Conservation (phyloP, 2,329 filamentous ascomycete species). For the Lizonia empirigonia region DNA sequence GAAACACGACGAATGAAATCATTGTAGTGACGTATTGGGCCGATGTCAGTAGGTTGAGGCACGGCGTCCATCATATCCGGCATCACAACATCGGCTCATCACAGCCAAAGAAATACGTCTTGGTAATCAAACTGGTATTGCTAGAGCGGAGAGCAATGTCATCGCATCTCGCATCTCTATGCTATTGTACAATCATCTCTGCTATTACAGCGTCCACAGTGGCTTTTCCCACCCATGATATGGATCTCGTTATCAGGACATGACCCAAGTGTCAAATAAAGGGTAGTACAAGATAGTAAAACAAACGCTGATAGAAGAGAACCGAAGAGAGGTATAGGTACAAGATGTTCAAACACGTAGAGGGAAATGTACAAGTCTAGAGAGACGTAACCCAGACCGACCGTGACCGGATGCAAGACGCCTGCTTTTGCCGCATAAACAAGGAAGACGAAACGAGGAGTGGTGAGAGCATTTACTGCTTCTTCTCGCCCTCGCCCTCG, state of each 20-base stretch:
- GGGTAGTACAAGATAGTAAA: conserved; percentile 38
- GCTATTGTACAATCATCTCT: conserved; percentile 34
- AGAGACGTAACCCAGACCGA: conserved; percentile 35
- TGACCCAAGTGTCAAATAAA: conserved; percentile 28
- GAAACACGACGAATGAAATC: not conserved
- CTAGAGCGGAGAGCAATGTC: conserved; percentile 41
- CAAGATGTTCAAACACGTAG: conserved; percentile 36
- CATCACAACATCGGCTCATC: no score
- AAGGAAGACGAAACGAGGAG: conserved; percentile 29
- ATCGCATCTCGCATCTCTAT: conserved; percentile 41
- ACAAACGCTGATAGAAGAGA: conserved; percentile 40
- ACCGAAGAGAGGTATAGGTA: conserved; percentile 45
- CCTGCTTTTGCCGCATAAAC: conserved; percentile 43
- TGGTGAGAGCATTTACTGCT: conserved; percentile 57
- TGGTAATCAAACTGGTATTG: conserved; percentile 21
- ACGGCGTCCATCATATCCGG: no score
- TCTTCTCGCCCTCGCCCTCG: conserved; percentile 72
- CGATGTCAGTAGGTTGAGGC: no score
- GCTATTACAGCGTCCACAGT: conserved; percentile 27
- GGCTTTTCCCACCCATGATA: conserved; percentile 27
- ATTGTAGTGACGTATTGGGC: conserved; percentile 6
- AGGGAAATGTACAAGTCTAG: conserved; percentile 44
- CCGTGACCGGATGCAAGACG: conserved; percentile 46
- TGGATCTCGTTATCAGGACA: conserved; percentile 31
- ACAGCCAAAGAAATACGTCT: not conserved